A percentile compares a stretch with the other conserved stretches of the same genome.
Evolutionary conservation across 768 basidiomycete genomes (phyloP).

Genomic region (Podaxis sp.): DNA sequence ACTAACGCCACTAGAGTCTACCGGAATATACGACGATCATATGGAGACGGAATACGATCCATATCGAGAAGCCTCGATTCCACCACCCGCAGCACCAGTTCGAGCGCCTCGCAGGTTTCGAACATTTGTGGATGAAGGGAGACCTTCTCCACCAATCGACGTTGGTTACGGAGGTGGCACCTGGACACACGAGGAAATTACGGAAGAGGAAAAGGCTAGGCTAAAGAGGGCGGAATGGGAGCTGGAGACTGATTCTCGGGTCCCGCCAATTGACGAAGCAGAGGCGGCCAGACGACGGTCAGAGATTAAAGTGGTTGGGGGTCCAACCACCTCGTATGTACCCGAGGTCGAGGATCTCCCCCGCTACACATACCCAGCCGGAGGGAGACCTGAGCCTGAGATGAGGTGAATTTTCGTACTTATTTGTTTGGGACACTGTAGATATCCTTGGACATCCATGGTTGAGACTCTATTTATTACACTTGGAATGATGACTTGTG

Average conservation of each 20-base stretch:
- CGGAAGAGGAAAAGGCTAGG: conserved; percentile 32
- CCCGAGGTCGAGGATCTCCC: conserved; percentile 7
- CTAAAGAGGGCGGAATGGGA: conserved; percentile 22
- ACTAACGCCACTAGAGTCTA: conserved; percentile 24
- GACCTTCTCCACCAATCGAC: conserved; percentile 24
- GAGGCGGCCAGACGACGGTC: conserved; percentile 16
- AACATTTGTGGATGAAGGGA: conserved; percentile 14
- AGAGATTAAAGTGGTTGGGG: conserved; percentile 16
- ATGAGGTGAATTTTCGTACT: background rate
- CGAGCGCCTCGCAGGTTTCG: conserved; percentile 6
- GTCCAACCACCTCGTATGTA: background rate
- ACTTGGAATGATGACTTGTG: background rate
- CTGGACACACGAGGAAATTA: conserved; percentile 35
- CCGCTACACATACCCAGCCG: conserved; percentile 1
- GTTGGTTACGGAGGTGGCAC: conserved; percentile 35
- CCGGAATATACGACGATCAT: conserved; percentile 20
- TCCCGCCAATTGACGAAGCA: conserved; percentile 8
- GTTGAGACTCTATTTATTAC: background rate
- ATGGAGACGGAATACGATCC: conserved; percentile 37
- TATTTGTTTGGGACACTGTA: background rate
- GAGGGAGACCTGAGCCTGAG: background rate
- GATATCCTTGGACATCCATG: background rate
- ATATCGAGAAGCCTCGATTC: conserved; percentile 31
- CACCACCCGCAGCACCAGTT: conserved; percentile 13
- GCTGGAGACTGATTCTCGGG: background rate